A percentile compares a stretch with the other conserved stretches of the same genome.
Conservation (phyloP, 2,329 filamentous ascomycete species). For the Tolypocladium cylindrosporum region DNA sequence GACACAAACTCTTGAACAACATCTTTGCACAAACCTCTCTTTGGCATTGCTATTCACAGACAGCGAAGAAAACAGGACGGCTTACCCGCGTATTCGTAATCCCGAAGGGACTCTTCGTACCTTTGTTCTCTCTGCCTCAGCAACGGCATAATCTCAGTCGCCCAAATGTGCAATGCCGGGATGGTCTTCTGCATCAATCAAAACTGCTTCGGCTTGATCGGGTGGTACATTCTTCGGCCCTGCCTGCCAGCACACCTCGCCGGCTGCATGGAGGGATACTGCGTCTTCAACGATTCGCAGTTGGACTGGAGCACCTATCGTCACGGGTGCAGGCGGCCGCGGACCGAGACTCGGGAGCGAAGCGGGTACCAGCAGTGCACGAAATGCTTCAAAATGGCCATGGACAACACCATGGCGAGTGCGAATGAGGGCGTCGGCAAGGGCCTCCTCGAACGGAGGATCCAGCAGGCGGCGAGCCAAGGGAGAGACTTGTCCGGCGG, state of each 20-base stretch:
- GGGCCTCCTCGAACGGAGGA: neutral
- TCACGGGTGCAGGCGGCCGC: neutral
- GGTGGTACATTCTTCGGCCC: neutral
- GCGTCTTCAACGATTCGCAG: neutral
- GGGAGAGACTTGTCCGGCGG: neutral
- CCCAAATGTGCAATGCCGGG: neutral
- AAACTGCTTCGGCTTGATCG: neutral
- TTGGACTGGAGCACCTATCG: neutral
- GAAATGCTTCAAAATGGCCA: neutral
- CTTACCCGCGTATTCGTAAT: too few relatives aligned
- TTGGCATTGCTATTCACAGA: neutral
- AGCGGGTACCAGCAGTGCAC: neutral
- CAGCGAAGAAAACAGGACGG: neutral
- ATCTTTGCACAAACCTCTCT: neutral
- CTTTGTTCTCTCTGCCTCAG: too few relatives aligned
- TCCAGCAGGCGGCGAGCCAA: neutral
- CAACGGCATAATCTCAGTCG: neutral
- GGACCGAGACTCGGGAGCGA: neutral
- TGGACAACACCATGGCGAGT: neutral
- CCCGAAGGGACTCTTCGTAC: neutral
- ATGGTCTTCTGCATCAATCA: neutral
- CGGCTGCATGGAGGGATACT: neutral
- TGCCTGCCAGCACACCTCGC: neutral
- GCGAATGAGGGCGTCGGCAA: neutral
- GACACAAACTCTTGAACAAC: neutral